phyloP scores from a whole-genome alignment of 2,329 filamentous ascomycete genomes.

The Hysterium pulicare region DNA sequence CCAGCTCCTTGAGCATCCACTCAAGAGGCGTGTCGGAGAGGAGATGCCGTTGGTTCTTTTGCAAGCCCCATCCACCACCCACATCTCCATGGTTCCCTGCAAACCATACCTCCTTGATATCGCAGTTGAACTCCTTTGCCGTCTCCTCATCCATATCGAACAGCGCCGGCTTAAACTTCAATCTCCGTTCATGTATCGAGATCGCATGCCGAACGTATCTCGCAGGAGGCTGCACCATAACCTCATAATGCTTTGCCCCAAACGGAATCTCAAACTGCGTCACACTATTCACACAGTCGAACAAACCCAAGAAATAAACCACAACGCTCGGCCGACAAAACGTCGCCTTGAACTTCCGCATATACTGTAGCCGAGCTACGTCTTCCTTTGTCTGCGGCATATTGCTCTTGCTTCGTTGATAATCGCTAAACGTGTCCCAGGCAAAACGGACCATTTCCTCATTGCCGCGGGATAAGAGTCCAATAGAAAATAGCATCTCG shows the following conservation, averaged over 20 bases:
- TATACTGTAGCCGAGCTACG: constrained; percentile 33
- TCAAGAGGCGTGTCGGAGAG: constrained; percentile 44
- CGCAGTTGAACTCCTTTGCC: constrained; percentile 2
- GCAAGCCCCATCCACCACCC: constrained; percentile 41
- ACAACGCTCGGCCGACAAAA: constrained; percentile 42
- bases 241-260: constrained; percentile 38
- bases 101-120: constrained; percentile 43
- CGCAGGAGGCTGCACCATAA: constrained; percentile 16
- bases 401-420: constrained; percentile 8
- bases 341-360: constrained; percentile 45
- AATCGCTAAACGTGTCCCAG: constrained; percentile 14
- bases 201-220: constrained; percentile 44
- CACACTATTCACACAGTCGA: constrained; percentile 42
- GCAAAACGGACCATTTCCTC: constrained; percentile 20
- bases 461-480: constrained; percentile 19
- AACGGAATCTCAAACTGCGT: constrained; percentile 39
- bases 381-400: constrained; percentile 32
- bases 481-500: constrained; percentile 21
- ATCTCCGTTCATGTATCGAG: constrained; percentile 42
- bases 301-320: constrained; percentile 45
- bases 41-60: constrained; percentile 40
- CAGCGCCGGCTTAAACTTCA: constrained; percentile 42
- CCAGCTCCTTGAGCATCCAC: constrained; percentile 42
- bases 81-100: constrained; percentile 43
- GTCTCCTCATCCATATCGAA: constrained; percentile 35